A percentile compares a stretch with the other conserved stretches of the same genome.
Evolutionary conservation across 257 asterid genomes (phyloP).

Genomic region (Nicotiana paniculata): DNA sequence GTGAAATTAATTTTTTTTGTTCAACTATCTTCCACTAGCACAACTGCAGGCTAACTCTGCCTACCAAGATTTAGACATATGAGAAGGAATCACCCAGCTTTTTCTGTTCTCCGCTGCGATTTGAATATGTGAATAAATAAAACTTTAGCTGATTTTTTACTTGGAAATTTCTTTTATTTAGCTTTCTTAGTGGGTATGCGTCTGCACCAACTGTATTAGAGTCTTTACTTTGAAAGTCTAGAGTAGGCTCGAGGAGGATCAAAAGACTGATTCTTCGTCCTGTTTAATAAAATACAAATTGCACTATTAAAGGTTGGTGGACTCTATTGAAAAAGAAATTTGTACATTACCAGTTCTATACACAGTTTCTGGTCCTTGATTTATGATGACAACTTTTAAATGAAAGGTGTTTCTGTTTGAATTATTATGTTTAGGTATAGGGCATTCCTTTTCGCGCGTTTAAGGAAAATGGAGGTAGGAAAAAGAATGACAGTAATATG

Average conservation of each 20-base stretch:
- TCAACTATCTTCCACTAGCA: too few species aligned
- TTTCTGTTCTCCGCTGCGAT: too few species aligned
- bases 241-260: not conserved
- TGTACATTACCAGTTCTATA: not conserved
- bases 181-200: not conserved
- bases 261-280: not conserved
- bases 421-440: not conserved
- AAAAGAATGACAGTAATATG: not conserved
- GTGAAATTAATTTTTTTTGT: not conserved
- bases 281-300: not conserved
- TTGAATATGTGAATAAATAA: too few species aligned
- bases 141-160: not conserved
- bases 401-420: not conserved
- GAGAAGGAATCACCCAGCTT: too few species aligned
- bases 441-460: not conserved
- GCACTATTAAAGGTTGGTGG: not conserved
- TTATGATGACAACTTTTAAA: not conserved
- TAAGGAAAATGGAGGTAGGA: not conserved
- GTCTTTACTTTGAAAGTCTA: not conserved
- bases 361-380: not conserved
- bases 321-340: not conserved
- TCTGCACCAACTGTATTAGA: not conserved
- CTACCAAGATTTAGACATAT: too few species aligned
- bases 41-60: too few species aligned
- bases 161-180: not conserved